Evolutionary conservation across 371 early-diverging fungal species (phyloP).

Genomic region (Mucor indicus): DNA sequence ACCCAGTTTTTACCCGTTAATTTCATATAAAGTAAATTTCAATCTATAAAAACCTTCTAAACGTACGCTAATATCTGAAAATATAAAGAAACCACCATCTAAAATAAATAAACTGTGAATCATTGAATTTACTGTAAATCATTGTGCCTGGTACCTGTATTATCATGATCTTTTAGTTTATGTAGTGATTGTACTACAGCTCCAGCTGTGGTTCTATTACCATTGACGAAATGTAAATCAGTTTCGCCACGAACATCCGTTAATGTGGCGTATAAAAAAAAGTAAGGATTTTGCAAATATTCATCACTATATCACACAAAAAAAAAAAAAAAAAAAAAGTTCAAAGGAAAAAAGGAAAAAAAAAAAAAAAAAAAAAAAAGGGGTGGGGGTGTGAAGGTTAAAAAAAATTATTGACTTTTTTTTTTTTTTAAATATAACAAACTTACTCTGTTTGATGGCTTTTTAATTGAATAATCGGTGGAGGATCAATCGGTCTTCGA

Average conservation of each 20-base stretch:
- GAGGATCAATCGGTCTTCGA: constrained; percentile 49
- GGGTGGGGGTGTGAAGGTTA: too few species aligned
- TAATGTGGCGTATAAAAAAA: constrained; percentile 45
- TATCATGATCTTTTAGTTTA: constrained; percentile 42
- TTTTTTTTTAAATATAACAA: too few species aligned
- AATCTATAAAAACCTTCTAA: constrained; percentile 87
- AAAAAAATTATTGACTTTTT: too few species aligned
- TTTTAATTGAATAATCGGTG: constrained; percentile 41
- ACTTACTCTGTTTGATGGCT: constrained; percentile 15
- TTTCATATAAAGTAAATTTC: constrained; percentile 88
- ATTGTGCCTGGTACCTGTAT: constrained; percentile 22
- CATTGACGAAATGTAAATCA: constrained; percentile 34
- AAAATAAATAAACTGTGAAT: too few species aligned
- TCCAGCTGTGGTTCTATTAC: constrained; percentile 45
- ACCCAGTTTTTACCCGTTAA: constrained; percentile 56
- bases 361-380: too few species aligned
- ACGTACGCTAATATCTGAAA: constrained; percentile 90
- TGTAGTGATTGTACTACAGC: constrained; percentile 50
- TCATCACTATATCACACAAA: constrained; percentile 18
- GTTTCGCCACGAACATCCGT: constrained; percentile 22
- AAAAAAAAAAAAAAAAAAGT: too few species aligned
- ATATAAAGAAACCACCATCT: constrained; percentile 92
- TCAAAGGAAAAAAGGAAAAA: neutral
- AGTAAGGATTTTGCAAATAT: constrained; percentile 29
- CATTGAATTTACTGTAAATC: neutral